Evolutionary conservation across 177 flowering plant species (phyloP).

Genomic region (Telopea speciosissima): DNA sequence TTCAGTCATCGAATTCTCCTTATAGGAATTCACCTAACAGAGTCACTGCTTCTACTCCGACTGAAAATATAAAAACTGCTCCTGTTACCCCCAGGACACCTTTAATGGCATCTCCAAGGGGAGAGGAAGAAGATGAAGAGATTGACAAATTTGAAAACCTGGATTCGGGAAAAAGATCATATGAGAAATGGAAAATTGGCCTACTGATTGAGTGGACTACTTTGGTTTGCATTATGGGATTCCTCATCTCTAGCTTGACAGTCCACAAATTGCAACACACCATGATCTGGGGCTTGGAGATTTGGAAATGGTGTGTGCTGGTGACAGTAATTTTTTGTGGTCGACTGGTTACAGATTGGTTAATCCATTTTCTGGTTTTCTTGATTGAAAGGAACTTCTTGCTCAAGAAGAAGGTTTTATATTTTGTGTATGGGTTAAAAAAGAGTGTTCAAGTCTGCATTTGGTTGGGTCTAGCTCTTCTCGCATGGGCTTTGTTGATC

Average conservation of each 20-base stretch:
- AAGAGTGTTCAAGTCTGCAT: conserved; percentile 49
- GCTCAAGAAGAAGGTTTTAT: conserved; percentile 67
- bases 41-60: conserved; percentile 12
- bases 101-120: conserved; percentile 25
- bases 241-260: conserved; percentile 45
- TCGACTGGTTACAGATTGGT: conserved; percentile 55
- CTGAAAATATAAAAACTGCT: conserved; percentile 17
- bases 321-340: conserved; percentile 64
- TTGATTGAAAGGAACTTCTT: conserved; percentile 66
- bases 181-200: conserved; percentile 27
- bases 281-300: conserved; percentile 47
- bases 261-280: conserved; percentile 24
- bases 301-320: conserved; percentile 78
- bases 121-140: conserved; percentile 56
- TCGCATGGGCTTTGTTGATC: conserved; percentile 60
- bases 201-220: conserved; percentile 36
- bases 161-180: conserved; percentile 11
- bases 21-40: conserved; percentile 19
- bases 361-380: conserved; percentile 46
- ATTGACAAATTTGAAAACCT: conserved; percentile 28
- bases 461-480: conserved; percentile 62
- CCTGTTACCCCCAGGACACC: conserved; percentile 46
- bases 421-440: conserved; percentile 68
- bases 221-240: conserved; percentile 32
- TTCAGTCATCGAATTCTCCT: neutral